Evolutionary conservation across 73 alveolate species (phyloP).

Genomic region (Urostyla sp.): DNA sequence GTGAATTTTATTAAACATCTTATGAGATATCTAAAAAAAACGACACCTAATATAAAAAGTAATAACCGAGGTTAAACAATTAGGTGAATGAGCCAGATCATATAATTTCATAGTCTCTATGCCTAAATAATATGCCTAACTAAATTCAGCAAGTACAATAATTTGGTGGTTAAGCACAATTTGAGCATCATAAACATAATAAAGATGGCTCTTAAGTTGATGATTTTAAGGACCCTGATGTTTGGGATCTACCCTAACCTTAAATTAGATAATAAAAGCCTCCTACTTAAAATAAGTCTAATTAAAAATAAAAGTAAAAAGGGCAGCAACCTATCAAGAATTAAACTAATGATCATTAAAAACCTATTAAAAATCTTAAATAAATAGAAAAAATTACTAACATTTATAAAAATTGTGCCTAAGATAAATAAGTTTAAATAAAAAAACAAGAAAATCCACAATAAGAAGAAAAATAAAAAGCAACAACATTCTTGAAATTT

Average conservation of each 20-base stretch:
- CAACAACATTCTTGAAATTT: slow-evolving; percentile 37
- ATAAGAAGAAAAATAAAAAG: slow-evolving; percentile 33
- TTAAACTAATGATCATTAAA: slow-evolving; percentile 44
- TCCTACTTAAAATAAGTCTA: slow-evolving; percentile 45
- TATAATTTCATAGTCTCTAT: no score
- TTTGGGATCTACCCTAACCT: slow-evolving; percentile 84
- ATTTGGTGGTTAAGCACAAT: slow-evolving; percentile 20
- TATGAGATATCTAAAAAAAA: no score
- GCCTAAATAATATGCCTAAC: no score
- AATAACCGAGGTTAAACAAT: no score
- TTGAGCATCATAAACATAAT: slow-evolving; percentile 31
- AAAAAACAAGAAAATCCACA: slow-evolving; percentile 18
- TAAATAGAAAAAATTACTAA: slow-evolving; percentile 43
- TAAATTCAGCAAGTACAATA: no score
- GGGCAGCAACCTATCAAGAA: slow-evolving; percentile 43
- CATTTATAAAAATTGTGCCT: no score
- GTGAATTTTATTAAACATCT: no score
- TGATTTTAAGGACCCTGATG: slow-evolving; percentile 81
- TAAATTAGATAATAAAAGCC: slow-evolving; percentile 68
- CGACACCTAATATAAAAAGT: no score
- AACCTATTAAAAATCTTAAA: slow-evolving; percentile 68
- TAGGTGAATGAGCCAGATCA: no score
- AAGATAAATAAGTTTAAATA: slow-evolving; percentile 3
- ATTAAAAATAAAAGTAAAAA: slow-evolving; percentile 62
- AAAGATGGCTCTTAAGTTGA: slow-evolving; percentile 45